Conservation (phyloP, 2,329 filamentous ascomycete species). For the Proliferodiscus dingleyae region DNA sequence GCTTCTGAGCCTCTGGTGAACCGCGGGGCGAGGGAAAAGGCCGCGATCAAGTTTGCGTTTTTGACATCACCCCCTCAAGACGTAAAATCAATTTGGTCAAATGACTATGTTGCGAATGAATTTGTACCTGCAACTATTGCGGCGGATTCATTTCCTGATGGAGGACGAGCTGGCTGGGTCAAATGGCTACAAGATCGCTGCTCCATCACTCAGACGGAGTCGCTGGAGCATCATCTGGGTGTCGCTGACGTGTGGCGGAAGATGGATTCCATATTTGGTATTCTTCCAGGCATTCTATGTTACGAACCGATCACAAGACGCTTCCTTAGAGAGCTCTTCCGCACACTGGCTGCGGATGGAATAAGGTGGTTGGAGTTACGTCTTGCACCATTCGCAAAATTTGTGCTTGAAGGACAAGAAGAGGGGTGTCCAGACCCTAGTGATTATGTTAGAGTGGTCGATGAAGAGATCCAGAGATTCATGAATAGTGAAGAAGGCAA, state of each 20-base stretch:
- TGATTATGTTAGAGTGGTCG: constrained; percentile 61
- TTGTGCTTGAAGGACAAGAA: constrained; percentile 55
- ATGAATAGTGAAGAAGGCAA: constrained; percentile 61
- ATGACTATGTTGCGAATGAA: constrained; percentile 47
- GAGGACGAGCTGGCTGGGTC: constrained; percentile 64
- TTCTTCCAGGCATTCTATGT: constrained; percentile 68
- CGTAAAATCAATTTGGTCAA: constrained; percentile 53
- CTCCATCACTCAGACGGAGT: constrained; percentile 64
- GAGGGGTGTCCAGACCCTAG: constrained; percentile 41
- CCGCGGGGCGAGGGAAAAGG: constrained; percentile 45
- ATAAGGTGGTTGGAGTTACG: constrained; percentile 78
- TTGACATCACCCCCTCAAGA: constrained; percentile 33
- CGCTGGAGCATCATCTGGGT: constrained; percentile 72
- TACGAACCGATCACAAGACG: constrained; percentile 85
- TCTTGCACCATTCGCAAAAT: constrained; percentile 55
- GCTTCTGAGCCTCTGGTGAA: constrained; percentile 50
- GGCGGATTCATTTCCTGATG: constrained; percentile 60
- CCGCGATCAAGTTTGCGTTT: constrained; percentile 52
- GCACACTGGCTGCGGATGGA: constrained; percentile 67
- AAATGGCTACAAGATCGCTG: constrained; percentile 69
- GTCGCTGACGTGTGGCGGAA: constrained; percentile 80
- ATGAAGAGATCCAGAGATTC: constrained; percentile 72
- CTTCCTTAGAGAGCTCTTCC: constrained; percentile 66
- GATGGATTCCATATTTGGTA: constrained; percentile 66
- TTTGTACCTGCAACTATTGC: constrained; percentile 48